Conservation (phyloP, 2,329 filamentous ascomycete genomes). For the Fusarium brevicatenulatum region DNA sequence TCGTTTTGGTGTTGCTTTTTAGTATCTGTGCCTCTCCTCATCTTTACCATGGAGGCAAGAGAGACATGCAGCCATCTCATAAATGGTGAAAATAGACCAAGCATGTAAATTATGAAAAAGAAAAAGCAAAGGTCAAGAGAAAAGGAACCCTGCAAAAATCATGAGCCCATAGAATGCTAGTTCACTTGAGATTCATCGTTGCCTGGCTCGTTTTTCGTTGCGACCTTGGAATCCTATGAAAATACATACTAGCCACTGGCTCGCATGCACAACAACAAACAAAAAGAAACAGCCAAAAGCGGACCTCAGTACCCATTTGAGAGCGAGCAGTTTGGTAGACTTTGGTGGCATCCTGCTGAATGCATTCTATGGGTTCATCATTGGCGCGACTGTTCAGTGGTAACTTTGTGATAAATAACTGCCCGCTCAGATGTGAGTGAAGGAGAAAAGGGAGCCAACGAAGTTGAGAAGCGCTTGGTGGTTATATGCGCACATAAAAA, state of each 20-base stretch:
- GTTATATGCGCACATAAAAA: not conserved
- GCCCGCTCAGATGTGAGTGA: not conserved
- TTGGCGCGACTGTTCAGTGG: not conserved
- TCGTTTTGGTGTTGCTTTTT: not conserved
- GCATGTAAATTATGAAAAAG: not conserved
- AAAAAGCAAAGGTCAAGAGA: not conserved
- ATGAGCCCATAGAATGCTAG: no score
- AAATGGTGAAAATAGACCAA: not conserved
- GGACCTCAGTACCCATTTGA: not conserved
- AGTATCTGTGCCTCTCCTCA: not conserved
- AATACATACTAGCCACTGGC: no score
- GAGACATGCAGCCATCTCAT: not conserved
- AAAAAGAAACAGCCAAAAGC: not conserved
- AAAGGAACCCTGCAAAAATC: no score
- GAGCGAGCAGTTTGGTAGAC: not conserved
- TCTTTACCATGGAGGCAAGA: not conserved
- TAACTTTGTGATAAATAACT: not conserved
- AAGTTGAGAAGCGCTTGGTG: not conserved
- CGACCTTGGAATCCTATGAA: not conserved
- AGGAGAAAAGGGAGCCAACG: not conserved
- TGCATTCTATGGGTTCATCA: not conserved
- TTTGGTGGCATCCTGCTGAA: not conserved
- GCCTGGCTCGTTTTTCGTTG: not conserved
- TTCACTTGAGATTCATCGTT: not conserved
- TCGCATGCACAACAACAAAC: not conserved